Percentiles rank a stretch among this genome's conserved stretches.
Conservation (phyloP, 2,329 filamentous ascomycete genomes). For the Zymoseptoria passerinii region DNA sequence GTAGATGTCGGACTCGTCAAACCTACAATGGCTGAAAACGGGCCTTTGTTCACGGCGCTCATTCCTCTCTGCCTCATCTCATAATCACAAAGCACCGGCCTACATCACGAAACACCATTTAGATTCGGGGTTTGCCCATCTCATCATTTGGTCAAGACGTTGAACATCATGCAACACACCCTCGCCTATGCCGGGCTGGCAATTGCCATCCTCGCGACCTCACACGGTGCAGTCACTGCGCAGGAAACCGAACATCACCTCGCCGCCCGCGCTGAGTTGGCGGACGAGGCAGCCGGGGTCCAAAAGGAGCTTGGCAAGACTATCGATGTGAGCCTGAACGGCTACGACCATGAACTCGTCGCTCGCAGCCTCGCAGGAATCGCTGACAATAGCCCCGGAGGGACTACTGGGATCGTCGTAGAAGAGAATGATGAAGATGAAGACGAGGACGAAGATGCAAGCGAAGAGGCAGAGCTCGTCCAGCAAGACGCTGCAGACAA, state of each 20-base stretch:
- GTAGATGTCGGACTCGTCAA: background rate
- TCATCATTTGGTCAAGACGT: background rate
- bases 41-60: background rate
- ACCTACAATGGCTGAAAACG: constrained; percentile 3
- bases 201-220: background rate
- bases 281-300: background rate
- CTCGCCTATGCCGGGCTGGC: background rate
- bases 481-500: background rate
- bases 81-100: background rate
- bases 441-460: background rate
- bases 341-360: constrained; percentile 8
- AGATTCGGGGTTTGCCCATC: background rate
- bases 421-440: background rate
- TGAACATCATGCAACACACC: background rate
- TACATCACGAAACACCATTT: background rate
- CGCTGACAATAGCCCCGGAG: background rate
- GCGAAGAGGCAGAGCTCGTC: background rate
- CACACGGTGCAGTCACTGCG: background rate
- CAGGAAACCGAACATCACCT: background rate
- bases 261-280: constrained; percentile 1
- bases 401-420: background rate
- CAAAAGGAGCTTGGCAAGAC: constrained; percentile 1
- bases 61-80: background rate
- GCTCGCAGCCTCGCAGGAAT: background rate
- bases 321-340: constrained; percentile 6